Base-by-base conservation (phyloP, 352 stramenopile species). In the Globisporangium parvum region DNA sequence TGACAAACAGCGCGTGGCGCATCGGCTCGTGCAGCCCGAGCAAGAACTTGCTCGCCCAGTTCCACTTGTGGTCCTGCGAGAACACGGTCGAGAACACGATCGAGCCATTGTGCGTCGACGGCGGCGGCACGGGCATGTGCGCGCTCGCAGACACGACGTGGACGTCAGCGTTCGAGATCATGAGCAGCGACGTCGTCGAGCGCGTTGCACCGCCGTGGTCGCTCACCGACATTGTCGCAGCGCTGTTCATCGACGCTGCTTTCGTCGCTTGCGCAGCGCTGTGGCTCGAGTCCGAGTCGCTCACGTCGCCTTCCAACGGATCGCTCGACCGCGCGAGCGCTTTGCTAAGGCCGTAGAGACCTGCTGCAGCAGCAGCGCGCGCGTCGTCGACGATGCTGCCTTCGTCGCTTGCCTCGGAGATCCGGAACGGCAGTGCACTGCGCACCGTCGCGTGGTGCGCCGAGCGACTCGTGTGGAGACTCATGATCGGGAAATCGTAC, bases 1-100 rank as follows among this genome's bases (percentile, higher is more conserved):
- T 89, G 46, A 93, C 83, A 57, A 86, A 91, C 1, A 93, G 72
- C 21, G 83, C 80, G 48, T 93, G 83, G 9, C 83, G 80, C 57
- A 93, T 75, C 5, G 83, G 83, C 33, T 93, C 83, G 41, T 93
- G 83, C 21, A 93, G 58, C 8, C 78, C 70, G 10, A 93, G 59
- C 6, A 93, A 52, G 42, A 93, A 89, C 64, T 76, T 82, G 21
- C 63, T 71, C 45, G 75, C 80, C 83, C 83, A 93, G 28, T 58
- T 85, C 65, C 74, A 84, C 17, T 88, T 75, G 12, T 57, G 56
- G 24, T 81, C 57, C 14, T 88, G 73, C 21, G 67, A 65, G 33
- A 93, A 80, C 26, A 90, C 68, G 10, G 64, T 60, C 24, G 80
- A 91, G 57, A 91, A 93, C 33, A 93, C 73, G 20, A 88, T 62